Base-by-base conservation (phyloP, 2,329 filamentous ascomycete species). In the Cladosporium halotolerans region DNA sequence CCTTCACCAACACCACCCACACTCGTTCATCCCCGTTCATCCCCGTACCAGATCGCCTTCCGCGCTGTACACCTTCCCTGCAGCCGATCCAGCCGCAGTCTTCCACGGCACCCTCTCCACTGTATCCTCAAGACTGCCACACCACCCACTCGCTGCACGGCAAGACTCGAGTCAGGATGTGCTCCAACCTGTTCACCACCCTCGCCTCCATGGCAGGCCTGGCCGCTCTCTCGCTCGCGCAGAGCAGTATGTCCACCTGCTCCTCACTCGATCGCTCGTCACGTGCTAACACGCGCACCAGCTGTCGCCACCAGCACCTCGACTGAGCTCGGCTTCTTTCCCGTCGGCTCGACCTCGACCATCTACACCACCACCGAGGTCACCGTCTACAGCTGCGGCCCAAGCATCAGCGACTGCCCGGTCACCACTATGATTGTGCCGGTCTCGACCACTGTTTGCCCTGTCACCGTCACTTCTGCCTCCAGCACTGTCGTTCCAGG, bases 401-500 rank as follows among this genome's bases (percentile, higher is more conserved):
- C 69, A 16, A 62, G 60, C 43, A 67, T 72, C 44, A 68, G 66
- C 49, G 61, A 68, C 58, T 75, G 73, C 58, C 72, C 72, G 32
- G 61, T 69, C 45, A 58, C 70, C 55, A 76, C 73, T 19, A 68
- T 69, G 43, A 65, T 70, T 56, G 58, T 73, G 47, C 63, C 69
- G 41, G 60, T 70, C 41, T 71, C 68, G 41, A 76, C 73, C 53
- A 75, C 73, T 38, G 64, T 75, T 63, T 75, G 73, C 65, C 68
- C 72, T 31, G 60, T 69, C 50, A 72, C 70, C 13, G 45, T 66
- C 52, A 65, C 68, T 2, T 59, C 60, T 14, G 50, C 58, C 34
- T 46, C 52, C 39, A 55, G 46, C 33, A 49, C 55, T 48, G 46
- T 16, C 33, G 33, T 52, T 28, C 40, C 60, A 8, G 45, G 52